Percentiles rank a stretch among this genome's conserved stretches.
These are phyloP conservation scores for Musa schizocarpa DNA, from an alignment of 176 grass and related monocot species.

Conservation along the genomic window DNA sequence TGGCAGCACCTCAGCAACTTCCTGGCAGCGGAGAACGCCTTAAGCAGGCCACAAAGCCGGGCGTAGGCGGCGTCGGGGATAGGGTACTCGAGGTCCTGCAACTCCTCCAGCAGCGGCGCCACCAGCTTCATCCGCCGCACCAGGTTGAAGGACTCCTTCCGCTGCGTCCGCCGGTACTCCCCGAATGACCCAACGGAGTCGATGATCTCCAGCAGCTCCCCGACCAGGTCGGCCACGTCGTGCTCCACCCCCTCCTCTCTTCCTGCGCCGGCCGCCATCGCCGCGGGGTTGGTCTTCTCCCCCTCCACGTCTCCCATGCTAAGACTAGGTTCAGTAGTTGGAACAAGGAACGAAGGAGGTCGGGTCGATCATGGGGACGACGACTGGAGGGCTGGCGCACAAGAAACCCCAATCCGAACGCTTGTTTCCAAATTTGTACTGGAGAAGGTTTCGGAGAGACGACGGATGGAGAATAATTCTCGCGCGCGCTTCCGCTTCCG, in stretches of 20 bases:
- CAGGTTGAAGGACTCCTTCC: constrained; percentile 63
- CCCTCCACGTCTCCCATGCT: background rate
- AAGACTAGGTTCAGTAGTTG: constrained; percentile 1
- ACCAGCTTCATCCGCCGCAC: constrained; percentile 52
- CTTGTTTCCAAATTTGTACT: background rate
- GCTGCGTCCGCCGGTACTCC: constrained; percentile 43
- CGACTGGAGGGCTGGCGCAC: background rate
- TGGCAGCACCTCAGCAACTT: constrained; percentile 56
- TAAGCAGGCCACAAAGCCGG: constrained; percentile 24
- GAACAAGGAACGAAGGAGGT: background rate
- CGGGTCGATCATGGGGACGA: background rate
- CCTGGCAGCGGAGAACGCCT: constrained; percentile 42
- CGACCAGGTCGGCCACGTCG: constrained; percentile 35
- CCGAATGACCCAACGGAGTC: constrained; percentile 30
- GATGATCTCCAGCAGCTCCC: constrained; percentile 29
- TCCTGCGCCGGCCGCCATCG: background rate
- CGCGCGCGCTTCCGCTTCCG: background rate
- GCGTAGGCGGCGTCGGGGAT: constrained; percentile 43
- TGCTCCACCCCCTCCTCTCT: constrained; percentile 8
- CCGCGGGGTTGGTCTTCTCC: background rate
- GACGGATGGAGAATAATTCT: background rate
- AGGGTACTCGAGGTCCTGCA: constrained; percentile 24
- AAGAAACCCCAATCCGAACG: background rate
- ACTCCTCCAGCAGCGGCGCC: constrained; percentile 48
- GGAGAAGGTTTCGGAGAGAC: background rate